Evolutionary conservation across 2,329 filamentous ascomycete species (phyloP), one percentile per base, ranked within the genome.

Genomic region (Hypoxylon sp.): DNA sequence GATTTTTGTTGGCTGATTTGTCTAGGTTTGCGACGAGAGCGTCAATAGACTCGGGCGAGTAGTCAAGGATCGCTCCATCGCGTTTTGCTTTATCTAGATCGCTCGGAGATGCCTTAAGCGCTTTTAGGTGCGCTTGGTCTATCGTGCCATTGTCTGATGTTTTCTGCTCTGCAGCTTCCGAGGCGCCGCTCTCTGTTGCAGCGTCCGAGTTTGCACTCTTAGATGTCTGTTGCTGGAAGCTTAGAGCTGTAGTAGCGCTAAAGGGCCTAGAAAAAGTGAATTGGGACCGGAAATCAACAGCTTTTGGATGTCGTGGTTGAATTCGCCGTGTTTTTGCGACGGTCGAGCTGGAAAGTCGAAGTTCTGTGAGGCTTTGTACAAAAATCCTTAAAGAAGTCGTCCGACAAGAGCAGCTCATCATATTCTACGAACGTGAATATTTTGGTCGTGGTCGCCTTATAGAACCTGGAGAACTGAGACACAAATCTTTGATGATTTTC

Each of bases 351-450:
- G 73, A 62, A 7, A 76, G 11, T 42, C 70, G 71, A 9, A 77
- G 40, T 50, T 70, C 72, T 2, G 74, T 74, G 9, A 86, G 75
- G 28, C 79, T 82, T 64, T 80, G 80, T 11, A 85, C 73, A 62
- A 87, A 86, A n/a, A 81, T 77, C 56, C 78, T 77, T 70, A 84
- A 73, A 7, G 84, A 78, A 28, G 78, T 76, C 5, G 76, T 78
- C 61, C 82, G 80, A 65, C 84, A 87, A 20, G 80, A 74, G 71
- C 84, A 86, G 65, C 73, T 78, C 84, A 86, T 86, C 49, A 65
- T 72, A 65, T 53, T 33, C 8, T 9, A 55, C 9, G 9, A 33
- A 16, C 16, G 32, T 22, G 36, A 36, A 28, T 50, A 22, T 24
- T 32, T n/a, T n/a, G 45, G 16, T 18, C 48, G 33, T 11, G 45